Evolutionary conservation across 352 stramenopile species (phyloP).

Genomic region (Globisporangium solare): DNA sequence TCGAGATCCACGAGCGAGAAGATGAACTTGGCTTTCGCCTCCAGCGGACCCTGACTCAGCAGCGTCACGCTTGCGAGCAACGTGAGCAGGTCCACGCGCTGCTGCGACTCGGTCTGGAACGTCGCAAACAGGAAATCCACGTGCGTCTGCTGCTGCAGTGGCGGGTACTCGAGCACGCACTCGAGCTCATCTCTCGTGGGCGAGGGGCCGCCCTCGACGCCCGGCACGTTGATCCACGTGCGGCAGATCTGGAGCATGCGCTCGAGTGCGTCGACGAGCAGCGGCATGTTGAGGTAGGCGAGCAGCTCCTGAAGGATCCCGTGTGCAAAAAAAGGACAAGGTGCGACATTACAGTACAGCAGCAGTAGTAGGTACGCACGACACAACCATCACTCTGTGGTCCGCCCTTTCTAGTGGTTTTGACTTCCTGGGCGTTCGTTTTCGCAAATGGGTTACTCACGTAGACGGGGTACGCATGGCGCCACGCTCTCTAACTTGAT

Average conservation of each 20-base stretch:
- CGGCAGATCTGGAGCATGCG: slow-evolving; percentile 46
- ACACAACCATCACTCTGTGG: neutral
- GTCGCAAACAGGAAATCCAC: slow-evolving; percentile 51
- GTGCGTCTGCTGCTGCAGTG: slow-evolving; percentile 13
- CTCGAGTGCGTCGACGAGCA: slow-evolving; percentile 22
- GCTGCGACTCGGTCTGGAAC: slow-evolving; percentile 17
- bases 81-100: slow-evolving; percentile 54
- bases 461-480: neutral
- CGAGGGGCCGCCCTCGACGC: slow-evolving; percentile 54
- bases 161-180: slow-evolving; percentile 52
- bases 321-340: neutral
- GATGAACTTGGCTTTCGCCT: slow-evolving; percentile 48
- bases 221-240: slow-evolving; percentile 43
- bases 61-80: slow-evolving; percentile 39
- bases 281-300: neutral
- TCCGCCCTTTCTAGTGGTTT: neutral
- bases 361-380: neutral
- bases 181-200: slow-evolving; percentile 59
- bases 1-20: slow-evolving; percentile 73
- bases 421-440: neutral
- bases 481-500: neutral
- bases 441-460: neutral
- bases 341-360: no score
- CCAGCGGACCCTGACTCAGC: slow-evolving; percentile 43
- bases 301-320: neutral